A percentile compares a stretch with the other conserved stretches of the same genome.
Evolutionary conservation across 192 early-diverging fungal species (phyloP).

Genomic region (Chytriomyces confervae): DNA sequence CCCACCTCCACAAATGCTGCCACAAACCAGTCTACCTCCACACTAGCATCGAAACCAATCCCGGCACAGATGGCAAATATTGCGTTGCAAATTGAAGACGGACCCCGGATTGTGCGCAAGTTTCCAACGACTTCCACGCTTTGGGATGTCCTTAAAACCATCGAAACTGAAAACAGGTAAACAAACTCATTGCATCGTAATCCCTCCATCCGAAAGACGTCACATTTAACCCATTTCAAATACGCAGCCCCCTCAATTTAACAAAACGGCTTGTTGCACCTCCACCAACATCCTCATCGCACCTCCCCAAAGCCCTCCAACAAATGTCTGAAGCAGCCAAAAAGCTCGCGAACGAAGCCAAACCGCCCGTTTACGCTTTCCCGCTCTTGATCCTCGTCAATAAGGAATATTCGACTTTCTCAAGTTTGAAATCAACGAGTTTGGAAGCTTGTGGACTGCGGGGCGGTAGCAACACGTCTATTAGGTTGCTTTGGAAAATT

Average conservation of each 20-base stretch:
- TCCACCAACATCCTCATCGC: not conserved
- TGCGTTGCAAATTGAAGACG: slow-evolving; percentile 78
- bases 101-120: slow-evolving; percentile 66
- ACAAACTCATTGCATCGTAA: too few species aligned
- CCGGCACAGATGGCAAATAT: slow-evolving; percentile 36
- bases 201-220: too few species aligned
- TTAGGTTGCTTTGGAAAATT: slow-evolving; percentile 70
- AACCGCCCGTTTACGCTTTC: slow-evolving; percentile 54
- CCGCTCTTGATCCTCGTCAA: slow-evolving; percentile 71
- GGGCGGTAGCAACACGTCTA: slow-evolving; percentile 64
- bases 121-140: slow-evolving; percentile 65
- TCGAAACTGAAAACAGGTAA: slow-evolving; percentile 50
- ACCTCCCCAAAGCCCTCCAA: slow-evolving; percentile 26
- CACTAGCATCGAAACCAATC: slow-evolving; percentile 25
- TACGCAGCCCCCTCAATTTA: slow-evolving; percentile 57
- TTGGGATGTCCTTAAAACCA: slow-evolving; percentile 71
- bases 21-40: not conserved
- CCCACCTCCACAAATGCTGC: not conserved
- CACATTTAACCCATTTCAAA: not conserved
- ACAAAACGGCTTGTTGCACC: slow-evolving; percentile 44
- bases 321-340: slow-evolving; percentile 16
- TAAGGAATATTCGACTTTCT: slow-evolving; percentile 66
- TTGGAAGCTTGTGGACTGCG: slow-evolving; percentile 71
- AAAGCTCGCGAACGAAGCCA: slow-evolving; percentile 2
- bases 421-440: slow-evolving; percentile 68